A percentile compares a stretch with the other conserved stretches of the same genome.
Evolutionary conservation across 208 protist species (phyloP).

Genomic region (Acanthamoeba sp.): DNA sequence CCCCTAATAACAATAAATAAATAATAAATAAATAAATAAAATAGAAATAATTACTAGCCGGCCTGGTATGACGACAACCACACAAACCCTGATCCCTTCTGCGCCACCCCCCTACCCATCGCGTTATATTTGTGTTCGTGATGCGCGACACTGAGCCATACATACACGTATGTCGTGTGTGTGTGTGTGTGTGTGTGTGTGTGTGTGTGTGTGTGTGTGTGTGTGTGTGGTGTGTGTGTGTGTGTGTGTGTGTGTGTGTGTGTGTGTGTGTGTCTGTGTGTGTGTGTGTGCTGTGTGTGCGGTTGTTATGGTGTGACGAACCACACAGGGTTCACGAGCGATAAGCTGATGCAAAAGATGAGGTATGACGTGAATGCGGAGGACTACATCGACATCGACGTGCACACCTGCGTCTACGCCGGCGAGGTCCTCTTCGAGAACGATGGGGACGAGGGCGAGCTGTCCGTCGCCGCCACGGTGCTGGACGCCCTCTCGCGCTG

Average conservation of each 20-base stretch:
- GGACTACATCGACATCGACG: conserved; percentile 19
- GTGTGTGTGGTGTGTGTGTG: not conserved
- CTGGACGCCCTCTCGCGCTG: not conserved
- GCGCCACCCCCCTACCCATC: not conserved
- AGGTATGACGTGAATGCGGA: not conserved
- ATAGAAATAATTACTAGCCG: not conserved
- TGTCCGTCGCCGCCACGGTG: not conserved
- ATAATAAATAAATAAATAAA: not conserved
- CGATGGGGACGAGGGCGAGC: conserved; percentile 16
- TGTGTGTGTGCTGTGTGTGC: not conserved
- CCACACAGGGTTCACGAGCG: conserved; percentile 24
- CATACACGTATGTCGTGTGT: not conserved
- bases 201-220: not conserved
- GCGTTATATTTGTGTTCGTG: too few relatives aligned
- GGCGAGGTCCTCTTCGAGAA: conserved; percentile 9
- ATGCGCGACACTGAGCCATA: too few relatives aligned
- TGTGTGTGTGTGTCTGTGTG: not conserved
- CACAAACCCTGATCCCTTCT: not conserved
- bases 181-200: not conserved
- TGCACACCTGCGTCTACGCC: conserved; percentile 19
- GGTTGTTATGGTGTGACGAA: too few relatives aligned
- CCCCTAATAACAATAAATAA: not conserved
- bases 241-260: not conserved
- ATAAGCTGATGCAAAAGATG: conserved; percentile 17
- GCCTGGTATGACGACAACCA: not conserved